Conservation (phyloP, 169 alveolate genomes). For the Plasmodium berghei region DNA sequence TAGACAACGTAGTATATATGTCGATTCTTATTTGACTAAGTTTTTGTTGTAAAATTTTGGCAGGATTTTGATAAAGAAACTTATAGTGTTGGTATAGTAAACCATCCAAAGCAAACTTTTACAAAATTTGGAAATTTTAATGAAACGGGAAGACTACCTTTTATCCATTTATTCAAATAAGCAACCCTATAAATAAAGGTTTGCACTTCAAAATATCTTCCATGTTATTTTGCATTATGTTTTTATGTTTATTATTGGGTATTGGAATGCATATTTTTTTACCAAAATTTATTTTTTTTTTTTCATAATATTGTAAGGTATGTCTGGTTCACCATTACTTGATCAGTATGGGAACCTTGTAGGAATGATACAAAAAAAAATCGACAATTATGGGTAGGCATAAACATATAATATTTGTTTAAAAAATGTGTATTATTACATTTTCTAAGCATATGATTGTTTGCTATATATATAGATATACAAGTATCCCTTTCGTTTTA, state of each 20-base stretch:
- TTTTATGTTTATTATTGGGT: background rate
- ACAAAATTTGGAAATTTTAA: conserved; percentile 39
- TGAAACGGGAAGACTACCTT: conserved; percentile 25
- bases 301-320: conserved; percentile 30
- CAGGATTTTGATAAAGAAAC: conserved; percentile 66
- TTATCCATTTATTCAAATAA: conserved; percentile 65
- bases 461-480: background rate
- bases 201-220: background rate
- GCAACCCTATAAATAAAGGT: conserved; percentile 74
- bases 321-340: conserved; percentile 69
- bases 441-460: background rate
- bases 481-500: background rate
- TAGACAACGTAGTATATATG: too few relatives aligned
- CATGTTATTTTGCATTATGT: background rate
- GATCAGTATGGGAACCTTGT: conserved; percentile 62
- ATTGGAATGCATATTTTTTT: background rate
- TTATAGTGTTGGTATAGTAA: conserved; percentile 50
- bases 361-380: conserved; percentile 74
- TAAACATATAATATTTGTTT: background rate
- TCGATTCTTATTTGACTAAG: too few relatives aligned
- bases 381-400: conserved; percentile 67
- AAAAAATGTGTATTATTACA: background rate
- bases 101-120: conserved; percentile 67
- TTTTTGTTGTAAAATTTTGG: background rate
- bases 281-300: background rate